Percentiles rank a stretch among this genome's conserved stretches.
These are phyloP conservation scores for Candida mattraensis DNA, from an alignment of 805 yeast species.

Conservation along the genomic window DNA sequence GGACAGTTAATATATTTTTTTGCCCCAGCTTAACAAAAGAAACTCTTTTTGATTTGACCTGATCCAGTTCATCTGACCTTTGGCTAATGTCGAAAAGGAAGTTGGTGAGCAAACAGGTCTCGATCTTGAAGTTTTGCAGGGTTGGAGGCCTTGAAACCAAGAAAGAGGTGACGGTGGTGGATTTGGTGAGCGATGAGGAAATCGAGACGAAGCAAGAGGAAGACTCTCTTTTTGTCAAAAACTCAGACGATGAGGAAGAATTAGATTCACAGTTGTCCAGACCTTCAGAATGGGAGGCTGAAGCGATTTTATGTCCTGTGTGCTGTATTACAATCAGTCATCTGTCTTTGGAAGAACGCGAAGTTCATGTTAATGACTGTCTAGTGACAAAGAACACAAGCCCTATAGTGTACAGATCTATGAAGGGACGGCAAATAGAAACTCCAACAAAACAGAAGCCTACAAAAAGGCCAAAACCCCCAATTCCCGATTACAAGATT, in stretches of 20 bases:
- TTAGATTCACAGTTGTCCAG: background rate
- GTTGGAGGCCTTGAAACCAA: slow-evolving; percentile 4
- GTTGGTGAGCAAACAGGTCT: slow-evolving; percentile 13
- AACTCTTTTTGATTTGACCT: background rate
- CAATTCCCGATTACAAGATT: slow-evolving; percentile 56
- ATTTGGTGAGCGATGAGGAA: slow-evolving; percentile 9
- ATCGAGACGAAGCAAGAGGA: slow-evolving; percentile 1
- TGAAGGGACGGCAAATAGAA: slow-evolving; percentile 16
- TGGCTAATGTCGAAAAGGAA: slow-evolving; percentile 8
- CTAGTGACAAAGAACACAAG: slow-evolving; percentile 30
- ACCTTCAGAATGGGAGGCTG: slow-evolving; percentile 4
- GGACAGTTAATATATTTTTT: too few relatives aligned
- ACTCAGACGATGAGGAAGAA: slow-evolving; percentile 9
- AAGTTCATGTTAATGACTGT: slow-evolving; percentile 58
- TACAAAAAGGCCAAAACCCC: slow-evolving; percentile 29
- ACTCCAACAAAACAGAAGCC: slow-evolving; percentile 5
- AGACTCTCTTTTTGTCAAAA: slow-evolving; percentile 6
- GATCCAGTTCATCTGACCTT: slow-evolving; percentile 1
- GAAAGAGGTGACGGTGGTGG: slow-evolving; percentile 15
- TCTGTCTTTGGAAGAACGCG: slow-evolving; percentile 43
- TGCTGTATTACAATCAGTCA: slow-evolving; percentile 43
- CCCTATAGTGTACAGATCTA: slow-evolving; percentile 22
- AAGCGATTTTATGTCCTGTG: slow-evolving; percentile 47
- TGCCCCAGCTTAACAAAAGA: too few relatives aligned
- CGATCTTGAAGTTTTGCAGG: slow-evolving; percentile 22